Conservation (phyloP, 73 alveolate genomes). For the Loxodes magnus region DNA sequence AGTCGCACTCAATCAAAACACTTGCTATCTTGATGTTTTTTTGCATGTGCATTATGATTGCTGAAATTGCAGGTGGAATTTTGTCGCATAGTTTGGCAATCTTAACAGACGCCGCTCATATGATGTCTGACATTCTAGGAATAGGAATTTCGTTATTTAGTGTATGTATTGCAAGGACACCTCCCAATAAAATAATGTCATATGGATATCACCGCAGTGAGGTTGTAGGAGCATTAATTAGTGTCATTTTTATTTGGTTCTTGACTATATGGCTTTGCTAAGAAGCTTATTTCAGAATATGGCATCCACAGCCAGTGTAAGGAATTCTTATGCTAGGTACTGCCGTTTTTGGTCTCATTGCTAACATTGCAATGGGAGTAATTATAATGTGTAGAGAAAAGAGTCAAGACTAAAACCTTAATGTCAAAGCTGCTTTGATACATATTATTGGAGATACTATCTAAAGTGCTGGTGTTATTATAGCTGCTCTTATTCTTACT, state of each 20-base stretch:
- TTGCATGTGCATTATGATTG: constrained; percentile 56
- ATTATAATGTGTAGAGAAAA: constrained; percentile 33
- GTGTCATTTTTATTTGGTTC: constrained; percentile 81
- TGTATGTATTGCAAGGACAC: constrained; percentile 51
- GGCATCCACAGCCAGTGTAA: constrained; percentile 33
- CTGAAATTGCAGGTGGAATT: constrained; percentile 78
- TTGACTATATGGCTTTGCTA: constrained; percentile 68
- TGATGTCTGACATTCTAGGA: constrained; percentile 86
- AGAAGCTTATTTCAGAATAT: constrained; percentile 76
- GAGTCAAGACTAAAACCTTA: constrained; percentile 38
- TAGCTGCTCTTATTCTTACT: constrained; percentile 79
- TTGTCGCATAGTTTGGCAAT: constrained; percentile 80
- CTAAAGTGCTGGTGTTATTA: constrained; percentile 77
- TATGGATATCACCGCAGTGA: constrained; percentile 89
- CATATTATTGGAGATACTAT: constrained; percentile 87
- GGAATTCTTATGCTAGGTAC: constrained; percentile 72
- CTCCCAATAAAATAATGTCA: constrained; percentile 68
- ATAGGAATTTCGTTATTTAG: constrained; percentile 75
- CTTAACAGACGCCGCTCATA: constrained; percentile 96
- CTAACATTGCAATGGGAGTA: constrained; percentile 76
- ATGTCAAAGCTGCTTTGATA: constrained; percentile 76
- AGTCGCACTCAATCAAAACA: too few species aligned
- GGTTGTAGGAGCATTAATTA: constrained; percentile 80
- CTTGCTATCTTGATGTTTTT: too few species aligned
- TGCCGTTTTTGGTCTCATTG: constrained; percentile 68